Conservation (phyloP, 352 stramenopile species). For the Globisporangium perplexum region DNA sequence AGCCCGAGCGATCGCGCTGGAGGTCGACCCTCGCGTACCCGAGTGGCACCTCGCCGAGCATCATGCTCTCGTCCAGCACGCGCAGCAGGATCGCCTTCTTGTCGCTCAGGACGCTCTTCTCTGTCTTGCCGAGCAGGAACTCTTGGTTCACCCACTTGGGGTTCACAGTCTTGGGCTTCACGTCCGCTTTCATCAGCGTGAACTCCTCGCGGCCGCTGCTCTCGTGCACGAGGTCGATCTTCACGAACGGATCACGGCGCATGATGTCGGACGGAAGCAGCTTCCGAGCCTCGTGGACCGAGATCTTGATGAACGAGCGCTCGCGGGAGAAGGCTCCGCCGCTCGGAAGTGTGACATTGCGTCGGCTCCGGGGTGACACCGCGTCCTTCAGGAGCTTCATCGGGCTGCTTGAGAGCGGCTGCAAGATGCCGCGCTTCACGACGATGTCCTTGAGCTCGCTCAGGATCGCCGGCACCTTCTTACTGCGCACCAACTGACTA, state of each 20-base stretch:
- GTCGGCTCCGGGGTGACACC: conserved; percentile 2
- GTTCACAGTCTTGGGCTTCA: conserved; percentile 57
- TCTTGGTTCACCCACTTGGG: conserved; percentile 69
- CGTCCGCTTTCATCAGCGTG: conserved; percentile 60
- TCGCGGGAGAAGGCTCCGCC: conserved; percentile 20
- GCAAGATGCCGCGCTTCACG: conserved; percentile 3
- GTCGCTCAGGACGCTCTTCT: conserved; percentile 42
- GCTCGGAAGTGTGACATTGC: conserved; percentile 7
- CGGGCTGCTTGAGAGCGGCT: conserved; percentile 3
- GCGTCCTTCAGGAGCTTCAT: conserved; percentile 13
- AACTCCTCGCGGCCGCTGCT: conserved; percentile 41
- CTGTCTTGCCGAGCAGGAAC: conserved; percentile 50
- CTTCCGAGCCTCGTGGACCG: conserved; percentile 50
- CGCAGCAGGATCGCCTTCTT: conserved; percentile 57
- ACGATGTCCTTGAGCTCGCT: conserved; percentile 25
- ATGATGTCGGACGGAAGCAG: conserved; percentile 36
- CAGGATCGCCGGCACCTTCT: conserved; percentile 22
- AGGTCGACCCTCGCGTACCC: conserved; percentile 54
- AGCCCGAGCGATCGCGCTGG: conserved; percentile 36
- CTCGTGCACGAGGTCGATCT: conserved; percentile 42
- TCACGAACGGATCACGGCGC: conserved; percentile 36
- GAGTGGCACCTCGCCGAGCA: conserved; percentile 40
- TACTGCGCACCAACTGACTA: conserved; percentile 29
- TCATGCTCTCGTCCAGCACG: conserved; percentile 51
- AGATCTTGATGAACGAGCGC: conserved; percentile 52